Conservation (phyloP, 176 grass and related monocot genomes). For the Dendrocalamus sinicus region DNA sequence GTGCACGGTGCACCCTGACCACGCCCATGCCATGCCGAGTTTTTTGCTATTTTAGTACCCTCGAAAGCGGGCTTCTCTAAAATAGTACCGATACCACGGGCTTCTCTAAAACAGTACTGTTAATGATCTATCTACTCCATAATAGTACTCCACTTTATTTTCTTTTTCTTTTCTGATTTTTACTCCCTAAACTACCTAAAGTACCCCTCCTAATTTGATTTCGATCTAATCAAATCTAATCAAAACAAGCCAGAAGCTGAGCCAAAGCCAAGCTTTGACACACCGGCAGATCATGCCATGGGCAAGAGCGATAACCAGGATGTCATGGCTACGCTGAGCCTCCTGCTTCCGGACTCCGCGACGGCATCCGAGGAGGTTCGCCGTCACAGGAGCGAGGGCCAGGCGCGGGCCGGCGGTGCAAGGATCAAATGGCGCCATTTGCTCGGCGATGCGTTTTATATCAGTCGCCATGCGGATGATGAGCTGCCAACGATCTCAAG, state of each 20-base stretch:
- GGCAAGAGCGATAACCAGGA: not conserved
- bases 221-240: too few relatives aligned
- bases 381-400: not conserved
- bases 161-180: too few relatives aligned
- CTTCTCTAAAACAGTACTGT: too few relatives aligned
- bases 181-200: too few relatives aligned
- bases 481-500: constrained; percentile 45
- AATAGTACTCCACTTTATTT: too few relatives aligned
- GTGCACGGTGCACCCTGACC: too few relatives aligned
- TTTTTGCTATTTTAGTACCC: too few relatives aligned
- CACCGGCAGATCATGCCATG: not conserved
- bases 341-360: constrained; percentile 45
- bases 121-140: too few relatives aligned
- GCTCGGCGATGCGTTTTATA: constrained; percentile 7
- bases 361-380: constrained; percentile 1
- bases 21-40: too few relatives aligned
- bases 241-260: not conserved
- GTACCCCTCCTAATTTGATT: too few relatives aligned
- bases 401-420: constrained; percentile 10
- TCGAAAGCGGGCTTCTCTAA: too few relatives aligned
- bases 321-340: constrained; percentile 36
- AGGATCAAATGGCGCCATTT: not conserved
- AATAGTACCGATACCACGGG: too few relatives aligned
- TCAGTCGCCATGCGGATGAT: constrained; percentile 13
- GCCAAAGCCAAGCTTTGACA: constrained; percentile 15